Evolutionary conservation across 352 stramenopile genomes (phyloP).

Genomic region (Phytopythium aichiense): DNA sequence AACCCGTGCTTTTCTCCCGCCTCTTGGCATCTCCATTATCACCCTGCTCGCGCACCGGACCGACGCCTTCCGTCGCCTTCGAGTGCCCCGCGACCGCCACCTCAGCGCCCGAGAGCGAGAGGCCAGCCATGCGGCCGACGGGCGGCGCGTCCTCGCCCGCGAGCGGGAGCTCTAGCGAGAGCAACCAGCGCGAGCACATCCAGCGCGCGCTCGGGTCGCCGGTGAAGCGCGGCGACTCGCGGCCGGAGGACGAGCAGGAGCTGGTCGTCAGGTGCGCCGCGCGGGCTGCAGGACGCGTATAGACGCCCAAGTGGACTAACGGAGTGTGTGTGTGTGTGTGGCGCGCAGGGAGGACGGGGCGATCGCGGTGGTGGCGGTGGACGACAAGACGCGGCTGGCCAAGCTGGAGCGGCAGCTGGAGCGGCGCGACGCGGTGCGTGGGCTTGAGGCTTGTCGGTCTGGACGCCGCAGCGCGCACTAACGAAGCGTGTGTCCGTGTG

Average conservation of each 20-base stretch:
- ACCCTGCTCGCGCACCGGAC: no score
- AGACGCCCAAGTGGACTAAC: background rate
- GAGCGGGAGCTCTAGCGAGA: no score
- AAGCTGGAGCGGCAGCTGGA: slow-evolving; percentile 43
- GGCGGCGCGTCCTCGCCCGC: background rate
- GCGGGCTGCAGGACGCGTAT: background rate
- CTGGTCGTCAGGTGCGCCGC: slow-evolving; percentile 52
- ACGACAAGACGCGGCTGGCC: slow-evolving; percentile 47
- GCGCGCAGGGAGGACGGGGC: slow-evolving; percentile 49
- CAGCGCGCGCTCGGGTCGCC: slow-evolving; percentile 9
- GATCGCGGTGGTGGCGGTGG: slow-evolving; percentile 35
- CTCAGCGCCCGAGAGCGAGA: background rate
- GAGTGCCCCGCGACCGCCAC: background rate
- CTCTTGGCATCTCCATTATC: no score
- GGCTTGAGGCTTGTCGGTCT: slow-evolving; percentile 1
- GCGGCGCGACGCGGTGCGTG: slow-evolving; percentile 34
- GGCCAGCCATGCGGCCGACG: background rate
- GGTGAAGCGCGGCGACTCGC: background rate
- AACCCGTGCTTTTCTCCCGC: no score
- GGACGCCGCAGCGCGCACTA: background rate
- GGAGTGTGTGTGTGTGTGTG: background rate
- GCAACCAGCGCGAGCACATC: slow-evolving; percentile 10
- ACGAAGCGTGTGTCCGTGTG: background rate
- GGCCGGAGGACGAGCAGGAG: slow-evolving; percentile 43
- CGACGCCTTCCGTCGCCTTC: no score